Conservation (phyloP, 306 rosid genomes). For the Citrullus colocynthis region DNA sequence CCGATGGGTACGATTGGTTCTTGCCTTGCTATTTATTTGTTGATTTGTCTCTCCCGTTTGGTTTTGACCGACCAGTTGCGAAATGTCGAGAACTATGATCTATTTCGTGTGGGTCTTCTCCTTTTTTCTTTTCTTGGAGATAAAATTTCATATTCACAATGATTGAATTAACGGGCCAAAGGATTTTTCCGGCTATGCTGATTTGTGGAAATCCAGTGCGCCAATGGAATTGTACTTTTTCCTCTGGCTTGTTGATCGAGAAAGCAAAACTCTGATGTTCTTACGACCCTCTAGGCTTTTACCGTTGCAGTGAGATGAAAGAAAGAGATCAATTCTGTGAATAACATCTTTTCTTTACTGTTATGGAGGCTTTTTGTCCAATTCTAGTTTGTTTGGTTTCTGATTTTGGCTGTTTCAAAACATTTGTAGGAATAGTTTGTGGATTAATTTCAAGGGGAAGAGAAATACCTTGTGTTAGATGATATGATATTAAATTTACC, state of each 20-base stretch:
- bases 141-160: not conserved
- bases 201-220: not conserved
- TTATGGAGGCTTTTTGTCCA: not conserved
- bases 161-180: not conserved
- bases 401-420: not conserved
- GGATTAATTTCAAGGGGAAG: not conserved
- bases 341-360: not conserved
- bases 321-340: not conserved
- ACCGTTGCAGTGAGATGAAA: not conserved
- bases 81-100: not conserved
- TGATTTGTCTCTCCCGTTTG: not conserved
- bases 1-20: not conserved
- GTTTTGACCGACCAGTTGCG: not conserved
- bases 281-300: not conserved
- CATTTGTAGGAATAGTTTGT: not conserved
- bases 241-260: not conserved
- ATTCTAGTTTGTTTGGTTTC: not conserved
- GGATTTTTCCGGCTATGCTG: not conserved
- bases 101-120: not conserved
- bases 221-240: too few species aligned
- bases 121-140: not conserved
- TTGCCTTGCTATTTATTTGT: not conserved
- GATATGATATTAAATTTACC: too few species aligned
- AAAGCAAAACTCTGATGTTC: not conserved
- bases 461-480: not conserved